Evolutionary conservation across 1,284 basidiomycete species (phyloP).

Genomic region (Cronartium quercuum): DNA sequence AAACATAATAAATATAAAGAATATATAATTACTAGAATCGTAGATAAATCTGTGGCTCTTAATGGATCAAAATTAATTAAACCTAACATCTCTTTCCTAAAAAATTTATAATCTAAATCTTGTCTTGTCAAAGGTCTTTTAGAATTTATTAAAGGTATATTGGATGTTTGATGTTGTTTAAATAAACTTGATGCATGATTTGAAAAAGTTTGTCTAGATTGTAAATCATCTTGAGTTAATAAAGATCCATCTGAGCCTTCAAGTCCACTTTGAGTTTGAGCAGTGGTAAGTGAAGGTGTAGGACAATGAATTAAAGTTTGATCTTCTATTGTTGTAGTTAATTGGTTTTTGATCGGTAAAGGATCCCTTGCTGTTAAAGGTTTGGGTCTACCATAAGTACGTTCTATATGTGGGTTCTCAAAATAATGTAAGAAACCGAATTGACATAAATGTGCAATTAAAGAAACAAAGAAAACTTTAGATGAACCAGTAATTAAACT

Average conservation of each 20-base stretch:
- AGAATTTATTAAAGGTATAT: too few species aligned
- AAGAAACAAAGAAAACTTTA: constrained; percentile 81
- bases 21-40: constrained; percentile 60
- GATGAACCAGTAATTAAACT: constrained; percentile 82
- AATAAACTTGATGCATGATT: neutral
- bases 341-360: constrained; percentile 1
- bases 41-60: constrained; percentile 64
- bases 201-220: neutral
- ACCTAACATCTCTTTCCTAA: constrained; percentile 77
- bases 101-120: constrained; percentile 83
- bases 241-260: constrained; percentile 39
- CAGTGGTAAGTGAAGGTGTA: neutral
- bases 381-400: constrained; percentile 41
- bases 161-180: constrained; percentile 7
- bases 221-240: constrained; percentile 8
- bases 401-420: constrained; percentile 76
- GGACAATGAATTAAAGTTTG: neutral
- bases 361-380: constrained; percentile 36
- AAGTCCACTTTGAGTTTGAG: neutral
- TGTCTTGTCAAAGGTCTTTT: constrained; percentile 62
- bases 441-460: constrained; percentile 86
- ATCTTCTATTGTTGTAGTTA: neutral
- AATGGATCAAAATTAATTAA: constrained; percentile 76
- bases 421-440: constrained; percentile 95
- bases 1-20: constrained; percentile 54